Evolutionary conservation across 768 basidiomycete species (phyloP).

Genomic region (Pleurotus salmoneostramineus): DNA sequence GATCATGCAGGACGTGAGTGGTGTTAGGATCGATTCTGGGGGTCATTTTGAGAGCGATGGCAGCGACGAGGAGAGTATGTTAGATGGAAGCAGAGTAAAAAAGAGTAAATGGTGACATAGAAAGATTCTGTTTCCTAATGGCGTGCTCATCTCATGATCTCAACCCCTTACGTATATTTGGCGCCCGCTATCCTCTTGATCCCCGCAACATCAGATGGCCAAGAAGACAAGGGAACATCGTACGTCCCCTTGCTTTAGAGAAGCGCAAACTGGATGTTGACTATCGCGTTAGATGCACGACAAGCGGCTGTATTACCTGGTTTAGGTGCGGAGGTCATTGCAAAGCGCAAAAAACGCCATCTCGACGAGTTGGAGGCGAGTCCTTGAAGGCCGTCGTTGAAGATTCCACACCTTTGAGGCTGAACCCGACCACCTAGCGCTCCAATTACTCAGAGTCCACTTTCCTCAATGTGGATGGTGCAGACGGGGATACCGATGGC

Average conservation of each 20-base stretch:
- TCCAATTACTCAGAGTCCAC: slow-evolving; percentile 73
- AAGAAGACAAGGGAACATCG: slow-evolving; percentile 47
- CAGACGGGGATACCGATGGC: slow-evolving; percentile 40
- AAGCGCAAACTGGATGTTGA: neutral
- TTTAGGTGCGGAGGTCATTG: slow-evolving; percentile 62
- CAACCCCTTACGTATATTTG: neutral
- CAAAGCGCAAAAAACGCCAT: slow-evolving; percentile 72
- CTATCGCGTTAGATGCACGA: slow-evolving; percentile 34
- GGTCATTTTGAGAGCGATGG: slow-evolving; percentile 21
- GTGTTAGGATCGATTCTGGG: slow-evolving; percentile 34
- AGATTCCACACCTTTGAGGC: slow-evolving; percentile 1
- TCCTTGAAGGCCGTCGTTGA: neutral
- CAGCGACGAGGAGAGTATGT: neutral
- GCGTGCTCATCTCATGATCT: slow-evolving; percentile 18
- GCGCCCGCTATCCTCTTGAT: neutral
- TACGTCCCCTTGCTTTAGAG: slow-evolving; percentile 21
- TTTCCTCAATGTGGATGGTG: slow-evolving; percentile 40
- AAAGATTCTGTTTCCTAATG: slow-evolving; percentile 14
- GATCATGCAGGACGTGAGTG: slow-evolving; percentile 38
- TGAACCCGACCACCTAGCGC: slow-evolving; percentile 36
- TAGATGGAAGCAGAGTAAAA: slow-evolving; percentile 5
- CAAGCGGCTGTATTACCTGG: slow-evolving; percentile 36
- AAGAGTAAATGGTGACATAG: slow-evolving; percentile 3
- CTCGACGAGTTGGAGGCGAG: slow-evolving; percentile 82
- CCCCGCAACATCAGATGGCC: slow-evolving; percentile 28